A percentile compares a stretch with the other conserved stretches of the same genome.
These are phyloP conservation scores for Aschersonia sp. DNA, from an alignment of 2,329 filamentous ascomycete species.

Conservation along the genomic window DNA sequence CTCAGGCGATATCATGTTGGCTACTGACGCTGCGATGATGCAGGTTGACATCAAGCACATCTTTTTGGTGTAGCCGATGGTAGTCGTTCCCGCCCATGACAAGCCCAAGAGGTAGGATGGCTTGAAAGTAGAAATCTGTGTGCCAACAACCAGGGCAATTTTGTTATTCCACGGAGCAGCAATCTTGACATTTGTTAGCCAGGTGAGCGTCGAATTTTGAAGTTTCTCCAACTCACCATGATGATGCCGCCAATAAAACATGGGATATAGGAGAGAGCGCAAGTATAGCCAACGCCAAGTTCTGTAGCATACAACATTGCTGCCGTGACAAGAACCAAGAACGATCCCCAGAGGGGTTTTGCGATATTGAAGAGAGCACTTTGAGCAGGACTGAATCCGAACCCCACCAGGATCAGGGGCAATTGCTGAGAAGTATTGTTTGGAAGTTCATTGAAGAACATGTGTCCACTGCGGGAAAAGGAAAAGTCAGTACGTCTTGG, in stretches of 20 bases:
- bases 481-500: not conserved
- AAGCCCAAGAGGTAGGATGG: slow-evolving; percentile 13
- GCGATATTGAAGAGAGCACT: slow-evolving; percentile 12
- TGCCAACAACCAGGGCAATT: slow-evolving; percentile 12
- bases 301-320: slow-evolving; percentile 8
- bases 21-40: slow-evolving; percentile 9
- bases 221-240: slow-evolving; percentile 3
- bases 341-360: slow-evolving; percentile 9
- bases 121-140: slow-evolving; percentile 15
- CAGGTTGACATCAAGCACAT: slow-evolving; percentile 10
- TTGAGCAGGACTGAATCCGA: slow-evolving; percentile 11
- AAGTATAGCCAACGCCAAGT: slow-evolving; percentile 11
- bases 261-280: slow-evolving; percentile 11
- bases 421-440: slow-evolving; percentile 13
- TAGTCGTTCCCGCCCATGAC: slow-evolving; percentile 12
- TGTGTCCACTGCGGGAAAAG: slow-evolving; percentile 7
- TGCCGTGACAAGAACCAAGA: slow-evolving; percentile 9
- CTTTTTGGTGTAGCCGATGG: slow-evolving; percentile 11
- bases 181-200: slow-evolving; percentile 2
- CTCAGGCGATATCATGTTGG: slow-evolving; percentile 15
- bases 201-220: not conserved
- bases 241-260: slow-evolving; percentile 11
- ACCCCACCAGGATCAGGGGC: slow-evolving; percentile 10
- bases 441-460: slow-evolving; percentile 13
- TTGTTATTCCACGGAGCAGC: slow-evolving; percentile 12